A percentile compares a stretch with the other conserved stretches of the same genome.
These are phyloP conservation scores for Clavariopsis aquatica DNA, from an alignment of 495 filamentous ascomycete species.

Conservation along the genomic window DNA sequence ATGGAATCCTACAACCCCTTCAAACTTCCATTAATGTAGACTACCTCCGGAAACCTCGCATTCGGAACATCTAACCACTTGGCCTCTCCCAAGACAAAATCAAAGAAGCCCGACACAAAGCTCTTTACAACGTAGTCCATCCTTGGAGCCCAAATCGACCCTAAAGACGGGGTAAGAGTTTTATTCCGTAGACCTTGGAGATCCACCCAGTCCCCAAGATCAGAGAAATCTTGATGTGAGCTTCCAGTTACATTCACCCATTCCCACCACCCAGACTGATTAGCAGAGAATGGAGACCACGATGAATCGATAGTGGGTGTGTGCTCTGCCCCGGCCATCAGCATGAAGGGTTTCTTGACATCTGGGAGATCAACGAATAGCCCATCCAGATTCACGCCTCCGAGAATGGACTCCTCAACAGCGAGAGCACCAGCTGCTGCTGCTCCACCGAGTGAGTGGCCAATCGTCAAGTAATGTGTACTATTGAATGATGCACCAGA, in stretches of 20 bases:
- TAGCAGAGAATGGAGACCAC: conserved; percentile 17
- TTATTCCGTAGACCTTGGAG: conserved; percentile 13
- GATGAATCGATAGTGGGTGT: conserved; percentile 9
- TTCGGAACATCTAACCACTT: background rate
- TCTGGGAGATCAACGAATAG: conserved; percentile 20
- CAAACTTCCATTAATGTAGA: conserved; percentile 25
- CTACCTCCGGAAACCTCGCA: conserved; percentile 13
- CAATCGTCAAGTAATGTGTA: conserved; percentile 12
- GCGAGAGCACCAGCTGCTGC: conserved; percentile 1
- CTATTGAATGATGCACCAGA: conserved; percentile 22
- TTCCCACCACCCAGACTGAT: conserved; percentile 34
- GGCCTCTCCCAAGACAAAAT: conserved; percentile 11
- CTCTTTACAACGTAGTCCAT: conserved; percentile 20
- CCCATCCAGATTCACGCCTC: conserved; percentile 4
- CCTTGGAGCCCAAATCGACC: conserved; percentile 15
- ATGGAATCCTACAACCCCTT: background rate
- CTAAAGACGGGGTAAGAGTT: conserved; percentile 2
- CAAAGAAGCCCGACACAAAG: conserved; percentile 17
- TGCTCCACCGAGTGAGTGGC: conserved; percentile 26
- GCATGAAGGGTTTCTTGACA: conserved; percentile 22
- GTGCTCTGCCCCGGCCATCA: conserved; percentile 19
- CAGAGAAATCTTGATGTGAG: conserved; percentile 25
- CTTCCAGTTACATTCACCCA: conserved; percentile 18
- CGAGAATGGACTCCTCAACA: conserved; percentile 6
- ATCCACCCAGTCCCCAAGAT: conserved; percentile 27